Conservation (phyloP, 495 filamentous ascomycete genomes). For the Lichenothelia convexa region DNA sequence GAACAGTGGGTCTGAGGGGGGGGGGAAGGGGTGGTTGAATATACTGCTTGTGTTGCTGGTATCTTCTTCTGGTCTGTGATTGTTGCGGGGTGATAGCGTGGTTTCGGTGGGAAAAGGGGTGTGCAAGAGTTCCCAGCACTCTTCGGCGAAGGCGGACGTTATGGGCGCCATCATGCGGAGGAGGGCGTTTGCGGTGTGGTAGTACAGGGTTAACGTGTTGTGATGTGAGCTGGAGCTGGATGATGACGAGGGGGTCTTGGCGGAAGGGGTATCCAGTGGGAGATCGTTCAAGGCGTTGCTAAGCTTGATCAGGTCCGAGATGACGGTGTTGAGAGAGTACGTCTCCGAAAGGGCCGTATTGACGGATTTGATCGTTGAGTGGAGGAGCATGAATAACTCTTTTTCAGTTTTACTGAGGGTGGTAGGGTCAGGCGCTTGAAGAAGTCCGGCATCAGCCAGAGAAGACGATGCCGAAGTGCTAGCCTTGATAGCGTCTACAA, state of each 20-base stretch:
- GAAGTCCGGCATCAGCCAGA: no score
- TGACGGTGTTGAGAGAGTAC: constrained; percentile 59
- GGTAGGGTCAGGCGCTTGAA: not conserved
- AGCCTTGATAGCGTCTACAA: constrained; percentile 1
- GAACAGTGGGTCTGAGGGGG: no score
- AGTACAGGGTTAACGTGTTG: constrained; percentile 18
- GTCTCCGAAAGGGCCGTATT: constrained; percentile 50
- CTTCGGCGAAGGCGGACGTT: constrained; percentile 58
- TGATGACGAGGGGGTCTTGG: constrained; percentile 15
- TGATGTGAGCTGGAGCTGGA: no score
- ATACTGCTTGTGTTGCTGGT: constrained; percentile 18
- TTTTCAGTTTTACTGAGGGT: constrained; percentile 28
- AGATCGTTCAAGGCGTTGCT: constrained; percentile 42
- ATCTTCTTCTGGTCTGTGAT: no score
- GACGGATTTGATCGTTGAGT: constrained; percentile 48
- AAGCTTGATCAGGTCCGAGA: constrained; percentile 64
- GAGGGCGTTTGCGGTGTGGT: constrained; percentile 26
- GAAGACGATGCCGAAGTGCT: no score
- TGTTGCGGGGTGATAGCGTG: not conserved
- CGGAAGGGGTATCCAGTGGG: constrained; percentile 8
- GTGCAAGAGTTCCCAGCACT: constrained; percentile 52
- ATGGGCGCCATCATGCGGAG: constrained; percentile 59
- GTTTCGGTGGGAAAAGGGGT: not conserved
- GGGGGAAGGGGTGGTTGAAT: constrained; percentile 18
- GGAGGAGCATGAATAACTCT: constrained; percentile 41